Evolutionary conservation across 805 yeast genomes (phyloP).

Genomic region (Candida patagonica): DNA sequence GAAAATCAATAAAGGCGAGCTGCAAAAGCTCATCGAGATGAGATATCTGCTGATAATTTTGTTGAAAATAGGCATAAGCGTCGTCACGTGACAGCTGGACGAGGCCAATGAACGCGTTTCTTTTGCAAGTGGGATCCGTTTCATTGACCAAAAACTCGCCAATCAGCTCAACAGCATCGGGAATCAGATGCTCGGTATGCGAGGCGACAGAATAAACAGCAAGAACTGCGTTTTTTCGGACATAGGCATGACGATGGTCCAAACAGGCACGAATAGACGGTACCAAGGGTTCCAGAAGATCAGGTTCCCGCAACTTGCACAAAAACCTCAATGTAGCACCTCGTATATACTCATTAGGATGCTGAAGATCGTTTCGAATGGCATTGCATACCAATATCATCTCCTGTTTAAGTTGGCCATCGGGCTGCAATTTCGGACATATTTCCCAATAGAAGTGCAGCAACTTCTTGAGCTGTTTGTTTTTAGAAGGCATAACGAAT

Average conservation of each 20-base stretch:
- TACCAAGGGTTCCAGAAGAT: conserved; percentile 87
- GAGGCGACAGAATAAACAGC: conserved; percentile 76
- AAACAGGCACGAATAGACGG: conserved; percentile 86
- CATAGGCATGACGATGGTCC: conserved; percentile 96
- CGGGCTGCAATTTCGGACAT: conserved; percentile 80
- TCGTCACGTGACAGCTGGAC: conserved; percentile 75
- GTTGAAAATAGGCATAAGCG: conserved; percentile 75
- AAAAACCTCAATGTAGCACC: conserved; percentile 92
- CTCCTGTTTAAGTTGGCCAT: conserved; percentile 92
- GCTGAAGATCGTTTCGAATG: conserved; percentile 93
- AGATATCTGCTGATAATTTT: conserved; percentile 49
- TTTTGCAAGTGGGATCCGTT: conserved; percentile 85
- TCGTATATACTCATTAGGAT: conserved; percentile 93
- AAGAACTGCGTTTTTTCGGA: conserved; percentile 92
- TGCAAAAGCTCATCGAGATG: conserved; percentile 76
- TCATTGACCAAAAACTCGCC: conserved; percentile 66
- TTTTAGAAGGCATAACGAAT: conserved; percentile 91
- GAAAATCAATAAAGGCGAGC: conserved; percentile 82
- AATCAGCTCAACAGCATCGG: conserved; percentile 90
- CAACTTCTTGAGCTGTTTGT: conserved; percentile 84
- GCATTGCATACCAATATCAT: conserved; percentile 98
- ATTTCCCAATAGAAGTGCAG: conserved; percentile 97
- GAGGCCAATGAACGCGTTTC: conserved; percentile 89
- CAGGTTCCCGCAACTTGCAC: conserved; percentile 85
- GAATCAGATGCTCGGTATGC: conserved; percentile 78